Percentiles rank a stretch among this genome's conserved stretches.
These are phyloP conservation scores for Fagopyrum homotropicum DNA, from an alignment of 148 eudicot species.

Conservation along the genomic window DNA sequence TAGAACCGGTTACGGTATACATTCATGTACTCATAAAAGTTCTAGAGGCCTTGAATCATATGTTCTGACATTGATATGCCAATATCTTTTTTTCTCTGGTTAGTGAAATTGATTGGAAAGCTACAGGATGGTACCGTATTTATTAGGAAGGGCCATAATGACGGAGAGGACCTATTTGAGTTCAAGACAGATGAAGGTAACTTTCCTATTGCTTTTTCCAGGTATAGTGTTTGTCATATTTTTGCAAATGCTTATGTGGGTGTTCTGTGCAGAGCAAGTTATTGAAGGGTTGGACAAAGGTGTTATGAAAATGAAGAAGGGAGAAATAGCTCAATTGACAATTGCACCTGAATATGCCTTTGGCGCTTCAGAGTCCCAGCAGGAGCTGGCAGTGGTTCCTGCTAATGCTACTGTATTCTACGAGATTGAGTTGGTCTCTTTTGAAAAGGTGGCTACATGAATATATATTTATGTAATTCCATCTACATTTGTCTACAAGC, in stretches of 20 bases:
- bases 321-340: conserved; percentile 63
- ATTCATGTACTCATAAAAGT: neutral
- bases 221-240: neutral
- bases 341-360: conserved; percentile 89
- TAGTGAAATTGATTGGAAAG: conserved; percentile 88
- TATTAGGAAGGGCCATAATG: conserved; percentile 61
- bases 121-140: conserved; percentile 83
- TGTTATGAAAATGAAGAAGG: conserved; percentile 87
- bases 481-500: neutral
- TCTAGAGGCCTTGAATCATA: neutral
- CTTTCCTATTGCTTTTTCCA: neutral
- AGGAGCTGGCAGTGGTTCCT: conserved; percentile 82
- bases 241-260: neutral
- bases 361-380: conserved; percentile 69
- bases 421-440: conserved; percentile 74
- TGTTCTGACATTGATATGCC: neutral
- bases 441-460: conserved; percentile 51
- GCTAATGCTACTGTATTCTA: conserved; percentile 66
- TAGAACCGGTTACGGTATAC: neutral
- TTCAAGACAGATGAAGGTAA: conserved; percentile 90
- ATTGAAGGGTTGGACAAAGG: conserved; percentile 89
- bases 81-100: conserved; percentile 13
- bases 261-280: conserved; percentile 73
- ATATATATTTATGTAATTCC: neutral
- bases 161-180: conserved; percentile 60